Conservation (phyloP, 768 basidiomycete species). For the Suillus hirtellus region DNA sequence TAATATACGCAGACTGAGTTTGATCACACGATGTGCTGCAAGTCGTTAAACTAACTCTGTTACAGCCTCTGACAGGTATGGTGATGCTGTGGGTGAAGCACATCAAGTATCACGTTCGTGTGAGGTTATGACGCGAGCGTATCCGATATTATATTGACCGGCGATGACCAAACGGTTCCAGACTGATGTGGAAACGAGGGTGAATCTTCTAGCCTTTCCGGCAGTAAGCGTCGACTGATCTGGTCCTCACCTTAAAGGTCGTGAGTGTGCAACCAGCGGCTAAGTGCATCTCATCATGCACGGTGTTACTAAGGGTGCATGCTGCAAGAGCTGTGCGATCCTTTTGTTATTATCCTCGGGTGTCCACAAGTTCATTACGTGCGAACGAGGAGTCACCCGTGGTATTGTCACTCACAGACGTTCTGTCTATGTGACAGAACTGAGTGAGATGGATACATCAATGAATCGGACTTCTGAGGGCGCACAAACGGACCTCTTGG, state of each 20-base stretch:
- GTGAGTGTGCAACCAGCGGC: not conserved
- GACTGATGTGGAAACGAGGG: not conserved
- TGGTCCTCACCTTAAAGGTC: slow-evolving; percentile 1
- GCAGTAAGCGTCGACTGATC: not conserved
- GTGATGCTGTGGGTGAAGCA: too few relatives aligned
- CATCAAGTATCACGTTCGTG: not conserved
- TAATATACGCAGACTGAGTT: not conserved
- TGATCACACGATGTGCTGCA: not conserved
- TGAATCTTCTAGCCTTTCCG: not conserved
- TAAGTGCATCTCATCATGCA: not conserved
- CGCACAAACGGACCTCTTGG: slow-evolving; percentile 3
- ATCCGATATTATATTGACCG: not conserved
- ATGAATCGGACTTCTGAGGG: slow-evolving; percentile 1
- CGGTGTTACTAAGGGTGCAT: not conserved
- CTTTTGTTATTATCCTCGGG: not conserved
- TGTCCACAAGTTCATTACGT: not conserved
- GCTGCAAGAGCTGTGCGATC: not conserved
- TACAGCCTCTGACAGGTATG: not conserved
- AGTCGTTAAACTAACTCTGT: not conserved
- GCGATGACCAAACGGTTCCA: not conserved
- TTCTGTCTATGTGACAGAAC: slow-evolving; percentile 1
- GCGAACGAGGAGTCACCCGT: slow-evolving; percentile 1
- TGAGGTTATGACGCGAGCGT: not conserved
- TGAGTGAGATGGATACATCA: not conserved
- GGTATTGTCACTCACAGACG: slow-evolving; percentile 1